Conservation (phyloP, 495 filamentous ascomycete genomes). For the Podospora appendiculata region DNA sequence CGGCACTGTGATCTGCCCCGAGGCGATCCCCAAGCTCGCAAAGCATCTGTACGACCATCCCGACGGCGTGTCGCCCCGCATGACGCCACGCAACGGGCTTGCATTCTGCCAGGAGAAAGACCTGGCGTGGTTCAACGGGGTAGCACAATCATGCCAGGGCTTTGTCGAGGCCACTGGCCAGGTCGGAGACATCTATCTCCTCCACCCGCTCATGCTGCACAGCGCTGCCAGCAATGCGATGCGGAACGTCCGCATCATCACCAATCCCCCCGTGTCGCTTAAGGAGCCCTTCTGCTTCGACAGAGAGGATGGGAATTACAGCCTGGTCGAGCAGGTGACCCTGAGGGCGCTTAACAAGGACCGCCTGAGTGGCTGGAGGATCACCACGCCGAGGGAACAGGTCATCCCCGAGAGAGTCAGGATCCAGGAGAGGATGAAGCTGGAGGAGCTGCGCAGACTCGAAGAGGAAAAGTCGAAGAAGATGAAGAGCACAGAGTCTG, state of each 20-base stretch:
- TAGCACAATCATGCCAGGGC: conserved; percentile 35
- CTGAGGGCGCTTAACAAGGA: conserved; percentile 51
- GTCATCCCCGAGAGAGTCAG: conserved; percentile 33
- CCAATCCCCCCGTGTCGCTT: conserved; percentile 60
- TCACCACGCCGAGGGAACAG: conserved; percentile 42
- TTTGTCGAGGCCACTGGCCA: conserved; percentile 62
- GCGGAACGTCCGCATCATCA: conserved; percentile 57
- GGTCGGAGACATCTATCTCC: conserved; percentile 58
- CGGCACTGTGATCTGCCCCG: conserved; percentile 59
- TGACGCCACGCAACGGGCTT: conserved; percentile 46
- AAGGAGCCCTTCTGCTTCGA: conserved; percentile 59
- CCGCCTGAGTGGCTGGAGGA: conserved; percentile 54
- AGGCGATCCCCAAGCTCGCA: conserved; percentile 51
- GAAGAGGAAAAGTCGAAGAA: conserved; percentile 18
- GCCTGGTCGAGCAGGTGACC: conserved; percentile 62
- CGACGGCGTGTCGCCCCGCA: conserved; percentile 59
- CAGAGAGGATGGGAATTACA: conserved; percentile 52
- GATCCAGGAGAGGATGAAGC: conserved; percentile 43
- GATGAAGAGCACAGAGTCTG: conserved; percentile 1
- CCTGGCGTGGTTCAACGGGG: conserved; percentile 46
- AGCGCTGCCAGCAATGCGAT: conserved; percentile 53
- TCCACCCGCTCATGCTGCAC: conserved; percentile 72
- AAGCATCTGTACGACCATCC: conserved; percentile 56
- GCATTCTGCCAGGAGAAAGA: conserved; percentile 32
- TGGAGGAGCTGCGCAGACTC: conserved; percentile 33